phyloP scores from a whole-genome alignment of 441 rosid species.

The California macrophylla region DNA sequence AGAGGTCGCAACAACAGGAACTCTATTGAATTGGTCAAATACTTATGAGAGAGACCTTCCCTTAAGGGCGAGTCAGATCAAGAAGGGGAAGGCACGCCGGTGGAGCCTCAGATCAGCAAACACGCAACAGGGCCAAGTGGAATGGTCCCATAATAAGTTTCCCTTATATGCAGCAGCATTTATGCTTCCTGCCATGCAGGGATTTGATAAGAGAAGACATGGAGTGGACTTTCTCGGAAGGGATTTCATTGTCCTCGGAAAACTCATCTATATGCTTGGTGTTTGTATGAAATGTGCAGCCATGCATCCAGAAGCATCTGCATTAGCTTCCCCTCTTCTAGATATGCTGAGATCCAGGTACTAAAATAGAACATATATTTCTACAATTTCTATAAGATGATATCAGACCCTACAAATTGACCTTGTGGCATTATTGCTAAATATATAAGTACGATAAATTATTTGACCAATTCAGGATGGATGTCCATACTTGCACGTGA shows the following conservation, averaged over 20 bases:
- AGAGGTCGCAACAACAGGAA: conserved; percentile 58
- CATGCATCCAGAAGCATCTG: conserved; percentile 94
- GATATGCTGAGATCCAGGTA: conserved; percentile 86
- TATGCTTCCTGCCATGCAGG: conserved; percentile 98
- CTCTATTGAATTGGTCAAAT: conserved; percentile 58
- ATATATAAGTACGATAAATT: background rate
- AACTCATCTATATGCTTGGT: conserved; percentile 88
- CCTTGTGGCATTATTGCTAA: conserved; percentile 2
- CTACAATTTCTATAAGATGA: background rate
- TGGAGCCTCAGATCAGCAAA: conserved; percentile 57
- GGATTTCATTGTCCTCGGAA: conserved; percentile 88
- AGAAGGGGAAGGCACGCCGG: conserved; percentile 65
- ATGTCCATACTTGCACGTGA: background rate
- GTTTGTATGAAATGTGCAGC: conserved; percentile 78
- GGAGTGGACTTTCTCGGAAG: conserved; percentile 92
- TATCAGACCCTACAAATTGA: conserved; percentile 7
- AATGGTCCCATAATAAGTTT: conserved; percentile 64
- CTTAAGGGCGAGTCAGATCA: conserved; percentile 42
- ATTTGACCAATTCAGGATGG: conserved; percentile 3
- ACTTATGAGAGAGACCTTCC: conserved; percentile 87
- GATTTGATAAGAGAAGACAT: conserved; percentile 80
- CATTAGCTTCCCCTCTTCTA: conserved; percentile 63
- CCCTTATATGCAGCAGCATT: conserved; percentile 85
- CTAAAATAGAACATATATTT: background rate
- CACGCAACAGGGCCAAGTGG: conserved; percentile 35